Conservation (phyloP, 345 rosid species). For the Arabidopsis suecica region DNA sequence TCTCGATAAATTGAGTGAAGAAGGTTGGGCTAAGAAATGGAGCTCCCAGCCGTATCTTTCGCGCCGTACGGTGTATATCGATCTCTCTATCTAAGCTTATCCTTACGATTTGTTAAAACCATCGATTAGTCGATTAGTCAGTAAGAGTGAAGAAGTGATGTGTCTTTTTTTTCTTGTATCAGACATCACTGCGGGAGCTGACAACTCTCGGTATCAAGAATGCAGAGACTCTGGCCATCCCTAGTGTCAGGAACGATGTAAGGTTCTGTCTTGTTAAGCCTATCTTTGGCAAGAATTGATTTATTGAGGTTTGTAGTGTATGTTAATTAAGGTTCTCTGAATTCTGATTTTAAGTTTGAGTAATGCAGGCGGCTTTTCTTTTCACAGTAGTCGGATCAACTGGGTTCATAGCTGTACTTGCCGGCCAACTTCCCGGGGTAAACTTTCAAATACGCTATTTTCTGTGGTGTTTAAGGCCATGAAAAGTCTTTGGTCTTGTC, state of each 20-base stretch:
- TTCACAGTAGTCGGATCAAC: constrained; percentile 90
- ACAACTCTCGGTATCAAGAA: constrained; percentile 82
- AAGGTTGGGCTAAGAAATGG: constrained; percentile 96
- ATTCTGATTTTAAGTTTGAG: constrained; percentile 41
- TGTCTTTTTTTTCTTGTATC: neutral
- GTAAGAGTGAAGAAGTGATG: constrained; percentile 12
- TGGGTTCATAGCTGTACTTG: constrained; percentile 75
- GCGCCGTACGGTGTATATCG: constrained; percentile 83
- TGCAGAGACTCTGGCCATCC: constrained; percentile 91
- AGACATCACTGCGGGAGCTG: constrained; percentile 89
- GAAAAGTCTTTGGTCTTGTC: neutral
- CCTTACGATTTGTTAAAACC: neutral
- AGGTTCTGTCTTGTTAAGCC: constrained; percentile 41
- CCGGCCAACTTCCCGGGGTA: constrained; percentile 98
- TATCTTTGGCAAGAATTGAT: neutral
- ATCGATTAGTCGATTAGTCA: neutral
- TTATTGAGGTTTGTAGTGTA: constrained; percentile 8
- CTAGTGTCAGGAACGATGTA: constrained; percentile 94
- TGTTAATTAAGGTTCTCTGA: constrained; percentile 33
- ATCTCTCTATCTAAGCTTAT: constrained; percentile 37
- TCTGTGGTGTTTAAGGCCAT: neutral
- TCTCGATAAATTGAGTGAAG: constrained; percentile 66
- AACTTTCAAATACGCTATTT: constrained; percentile 17
- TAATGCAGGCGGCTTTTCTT: constrained; percentile 92
- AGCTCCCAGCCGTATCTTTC: constrained; percentile 94